These are phyloP conservation scores for Aspergillus floridensis DNA, from an alignment of 2,329 filamentous ascomycete species.

Conservation along the genomic window DNA sequence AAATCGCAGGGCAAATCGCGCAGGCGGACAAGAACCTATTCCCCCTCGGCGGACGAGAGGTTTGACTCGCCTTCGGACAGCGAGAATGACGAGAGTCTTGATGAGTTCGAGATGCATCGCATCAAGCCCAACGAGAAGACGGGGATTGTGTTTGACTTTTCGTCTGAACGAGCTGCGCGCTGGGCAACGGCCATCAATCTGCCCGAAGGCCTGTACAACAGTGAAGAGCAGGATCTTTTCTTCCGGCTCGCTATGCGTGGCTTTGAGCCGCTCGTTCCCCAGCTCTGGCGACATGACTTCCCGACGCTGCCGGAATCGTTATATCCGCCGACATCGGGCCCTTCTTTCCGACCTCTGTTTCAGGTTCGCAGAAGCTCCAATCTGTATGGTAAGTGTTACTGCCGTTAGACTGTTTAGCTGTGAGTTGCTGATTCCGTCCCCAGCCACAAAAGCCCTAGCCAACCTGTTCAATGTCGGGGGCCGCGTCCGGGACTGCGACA, in stretches of 20 bases:
- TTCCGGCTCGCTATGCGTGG: slow-evolving; percentile 55
- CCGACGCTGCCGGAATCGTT: slow-evolving; percentile 52
- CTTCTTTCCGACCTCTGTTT: slow-evolving; percentile 47
- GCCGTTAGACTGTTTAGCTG: not conserved
- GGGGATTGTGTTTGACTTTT: slow-evolving; percentile 27
- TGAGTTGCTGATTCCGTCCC: not conserved
- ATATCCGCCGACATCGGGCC: slow-evolving; percentile 41
- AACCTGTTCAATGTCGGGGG: slow-evolving; percentile 52
- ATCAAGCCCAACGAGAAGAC: slow-evolving; percentile 20
- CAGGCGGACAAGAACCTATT: slow-evolving; percentile 2
- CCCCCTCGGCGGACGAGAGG: not conserved
- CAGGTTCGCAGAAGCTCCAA: slow-evolving; percentile 41
- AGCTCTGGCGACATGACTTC: slow-evolving; percentile 54
- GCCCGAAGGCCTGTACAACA: slow-evolving; percentile 48
- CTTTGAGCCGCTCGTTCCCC: slow-evolving; percentile 55
- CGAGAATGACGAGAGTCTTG: not conserved
- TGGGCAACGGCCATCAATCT: slow-evolving; percentile 40
- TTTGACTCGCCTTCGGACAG: not conserved
- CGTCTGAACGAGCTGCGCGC: slow-evolving; percentile 32
- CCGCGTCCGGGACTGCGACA: slow-evolving; percentile 51
- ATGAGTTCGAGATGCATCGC: not conserved
- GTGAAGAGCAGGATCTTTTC: slow-evolving; percentile 53
- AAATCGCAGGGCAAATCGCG: too few species aligned
- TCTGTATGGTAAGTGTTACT: slow-evolving; percentile 43
- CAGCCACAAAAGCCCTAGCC: slow-evolving; percentile 52